Evolutionary conservation across 148 eudicot species (phyloP).

Genomic region (Cornus controversa): DNA sequence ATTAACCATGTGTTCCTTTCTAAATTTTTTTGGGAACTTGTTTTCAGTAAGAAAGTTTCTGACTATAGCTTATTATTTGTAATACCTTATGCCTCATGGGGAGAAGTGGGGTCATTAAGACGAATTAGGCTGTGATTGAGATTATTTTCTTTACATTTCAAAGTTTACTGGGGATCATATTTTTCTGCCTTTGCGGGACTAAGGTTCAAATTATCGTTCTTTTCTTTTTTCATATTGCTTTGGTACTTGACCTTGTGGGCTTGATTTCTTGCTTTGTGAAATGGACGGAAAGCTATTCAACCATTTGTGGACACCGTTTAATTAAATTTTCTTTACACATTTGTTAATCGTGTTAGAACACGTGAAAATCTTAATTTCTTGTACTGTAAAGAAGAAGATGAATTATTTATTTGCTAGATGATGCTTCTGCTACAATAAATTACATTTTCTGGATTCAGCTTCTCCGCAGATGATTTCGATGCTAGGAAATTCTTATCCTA

Average conservation of each 20-base stretch:
- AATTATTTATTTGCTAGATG: background rate
- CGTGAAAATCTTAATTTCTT: background rate
- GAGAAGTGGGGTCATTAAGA: background rate
- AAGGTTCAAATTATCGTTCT: background rate
- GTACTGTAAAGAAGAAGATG: background rate
- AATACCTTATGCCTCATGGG: background rate
- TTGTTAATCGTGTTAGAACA: constrained; percentile 4
- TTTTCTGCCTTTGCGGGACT: background rate
- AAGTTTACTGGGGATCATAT: background rate
- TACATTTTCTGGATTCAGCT: constrained; percentile 49
- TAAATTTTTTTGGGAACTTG: no score
- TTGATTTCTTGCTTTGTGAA: background rate
- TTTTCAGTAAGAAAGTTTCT: no score
- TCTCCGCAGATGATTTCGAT: constrained; percentile 89
- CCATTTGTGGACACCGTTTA: background rate
- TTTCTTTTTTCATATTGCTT: background rate
- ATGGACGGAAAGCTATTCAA: background rate
- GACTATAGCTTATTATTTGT: no score
- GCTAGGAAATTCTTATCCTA: constrained; percentile 82
- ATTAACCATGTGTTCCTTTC: no score
- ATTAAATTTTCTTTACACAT: background rate
- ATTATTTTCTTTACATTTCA: background rate
- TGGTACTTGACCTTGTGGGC: background rate
- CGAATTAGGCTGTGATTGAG: background rate
- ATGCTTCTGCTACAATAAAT: constrained; percentile 8